Conservation (phyloP, 306 rosid genomes). For the Arachis stenosperma region DNA sequence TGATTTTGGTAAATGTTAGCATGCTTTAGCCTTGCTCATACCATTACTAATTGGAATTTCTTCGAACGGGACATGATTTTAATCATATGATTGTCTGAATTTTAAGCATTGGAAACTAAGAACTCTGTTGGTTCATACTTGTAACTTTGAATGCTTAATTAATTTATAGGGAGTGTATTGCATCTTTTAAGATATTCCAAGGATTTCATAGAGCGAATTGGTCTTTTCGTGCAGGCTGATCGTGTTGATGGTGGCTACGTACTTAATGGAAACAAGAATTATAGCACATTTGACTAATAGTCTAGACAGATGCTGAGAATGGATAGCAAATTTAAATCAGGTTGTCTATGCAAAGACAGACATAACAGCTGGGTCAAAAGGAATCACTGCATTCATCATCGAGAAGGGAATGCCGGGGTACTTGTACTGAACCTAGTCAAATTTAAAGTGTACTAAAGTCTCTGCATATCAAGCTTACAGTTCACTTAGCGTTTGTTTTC, state of each 20-base stretch:
- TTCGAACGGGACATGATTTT: no score
- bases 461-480: constrained; percentile 6
- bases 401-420: constrained; percentile 98
- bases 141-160: no score
- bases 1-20: no score
- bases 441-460: constrained; percentile 29
- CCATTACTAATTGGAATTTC: no score
- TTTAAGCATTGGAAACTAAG: no score
- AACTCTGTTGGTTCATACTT: no score
- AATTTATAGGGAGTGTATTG: constrained; percentile 11
- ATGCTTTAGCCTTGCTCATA: no score
- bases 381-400: constrained; percentile 92
- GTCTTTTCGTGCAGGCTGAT: constrained; percentile 59
- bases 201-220: background rate
- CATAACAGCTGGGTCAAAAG: constrained; percentile 81
- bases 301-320: constrained; percentile 6
- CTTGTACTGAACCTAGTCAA: constrained; percentile 41
- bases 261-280: constrained; percentile 79
- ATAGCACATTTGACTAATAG: constrained; percentile 8
- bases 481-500: no score
- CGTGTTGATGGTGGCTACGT: constrained; percentile 83
- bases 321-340: constrained; percentile 50
- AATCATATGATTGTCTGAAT: no score
- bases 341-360: constrained; percentile 94
- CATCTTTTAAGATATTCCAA: constrained; percentile 25